Percentiles rank a stretch among this genome's conserved stretches.
These are phyloP conservation scores for Zygoascus tannicola DNA, from an alignment of 805 yeast species.

Conservation along the genomic window DNA sequence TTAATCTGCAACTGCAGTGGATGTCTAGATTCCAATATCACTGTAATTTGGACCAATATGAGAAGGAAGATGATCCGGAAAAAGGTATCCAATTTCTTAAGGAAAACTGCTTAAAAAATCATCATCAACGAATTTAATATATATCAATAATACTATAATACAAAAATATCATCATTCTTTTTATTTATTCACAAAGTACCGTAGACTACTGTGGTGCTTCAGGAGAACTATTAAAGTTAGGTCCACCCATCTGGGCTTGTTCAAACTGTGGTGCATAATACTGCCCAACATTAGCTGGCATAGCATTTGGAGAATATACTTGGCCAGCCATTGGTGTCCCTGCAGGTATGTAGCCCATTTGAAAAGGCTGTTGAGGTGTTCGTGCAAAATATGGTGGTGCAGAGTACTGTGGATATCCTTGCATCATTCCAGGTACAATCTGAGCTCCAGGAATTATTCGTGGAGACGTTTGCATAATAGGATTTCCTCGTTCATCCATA, in stretches of 20 bases:
- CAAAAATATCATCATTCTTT: too few relatives aligned
- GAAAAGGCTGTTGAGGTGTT: conserved; percentile 12
- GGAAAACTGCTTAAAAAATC: too few relatives aligned
- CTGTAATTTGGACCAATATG: too few relatives aligned
- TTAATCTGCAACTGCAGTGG: too few relatives aligned
- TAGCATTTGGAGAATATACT: not conserved
- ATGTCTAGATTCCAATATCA: too few relatives aligned
- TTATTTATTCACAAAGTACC: too few relatives aligned
- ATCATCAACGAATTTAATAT: too few relatives aligned
- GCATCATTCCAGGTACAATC: conserved; percentile 15
- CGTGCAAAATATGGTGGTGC: conserved; percentile 18
- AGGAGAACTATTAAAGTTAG: not conserved
- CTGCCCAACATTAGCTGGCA: not conserved
- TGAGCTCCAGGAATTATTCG: conserved; percentile 12
- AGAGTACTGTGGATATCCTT: conserved; percentile 14
- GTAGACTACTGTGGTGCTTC: not conserved
- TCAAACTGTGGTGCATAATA: not conserved
- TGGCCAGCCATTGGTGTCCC: not conserved
- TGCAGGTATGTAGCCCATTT: conserved; percentile 13
- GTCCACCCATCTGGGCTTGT: not conserved
- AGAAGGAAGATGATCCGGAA: too few relatives aligned
- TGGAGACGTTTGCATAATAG: conserved; percentile 12
- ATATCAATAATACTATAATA: too few relatives aligned
- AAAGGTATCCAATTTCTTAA: too few relatives aligned
- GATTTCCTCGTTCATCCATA: conserved; percentile 15